Base-by-base conservation (phyloP, 306 rosid genomes). In the Sechiopsis laciniata region DNA sequence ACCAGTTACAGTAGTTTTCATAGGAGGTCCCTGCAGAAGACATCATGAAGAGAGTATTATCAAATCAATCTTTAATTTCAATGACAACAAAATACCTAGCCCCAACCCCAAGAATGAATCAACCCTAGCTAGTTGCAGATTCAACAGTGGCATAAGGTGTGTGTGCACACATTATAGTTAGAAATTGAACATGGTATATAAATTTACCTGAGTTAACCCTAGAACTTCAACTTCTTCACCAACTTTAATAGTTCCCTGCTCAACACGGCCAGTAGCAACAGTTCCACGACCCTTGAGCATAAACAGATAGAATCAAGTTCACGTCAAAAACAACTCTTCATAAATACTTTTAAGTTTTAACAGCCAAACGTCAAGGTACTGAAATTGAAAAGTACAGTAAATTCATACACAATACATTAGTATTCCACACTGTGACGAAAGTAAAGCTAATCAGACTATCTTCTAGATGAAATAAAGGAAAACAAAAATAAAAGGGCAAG, bases 261-360 rank as follows among this genome's bases (percentile, higher is more conserved):
- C 99, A 75, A 94, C 88, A 73, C 99, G 96, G 40, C 99, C 99
- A 74, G 97, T 94, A 71, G 97, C 96, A 20, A 94, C 99, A 75
- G 99, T 94, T 81, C 99, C 99, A 69, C 99, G 97, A 10, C 99
- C 99, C 97, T 94, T 81, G 66, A 76, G 75, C 59, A 79, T 54
- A 85, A 64, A 81, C 29, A 74, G 77, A 50, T 45, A 42, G 59
- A 48, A 48, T 59, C 15, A 55, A 59, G 48, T 24, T 26, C 57
- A 45, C 11, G 13, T 20, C 54, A 58, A 77, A 5, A 61, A 42
- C 15, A 42, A 1, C 21, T 20, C 64, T 16, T 17, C 65, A 74
- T 42, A 74, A 29, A 14, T 69, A 69, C 1, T 50, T 24, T 26
- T 6, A 22, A 69, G 0, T 50, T 24, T 26, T 6, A 22, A 3